Conservation (phyloP, 768 basidiomycete species). For the Coprinopsis strossmayeri region DNA sequence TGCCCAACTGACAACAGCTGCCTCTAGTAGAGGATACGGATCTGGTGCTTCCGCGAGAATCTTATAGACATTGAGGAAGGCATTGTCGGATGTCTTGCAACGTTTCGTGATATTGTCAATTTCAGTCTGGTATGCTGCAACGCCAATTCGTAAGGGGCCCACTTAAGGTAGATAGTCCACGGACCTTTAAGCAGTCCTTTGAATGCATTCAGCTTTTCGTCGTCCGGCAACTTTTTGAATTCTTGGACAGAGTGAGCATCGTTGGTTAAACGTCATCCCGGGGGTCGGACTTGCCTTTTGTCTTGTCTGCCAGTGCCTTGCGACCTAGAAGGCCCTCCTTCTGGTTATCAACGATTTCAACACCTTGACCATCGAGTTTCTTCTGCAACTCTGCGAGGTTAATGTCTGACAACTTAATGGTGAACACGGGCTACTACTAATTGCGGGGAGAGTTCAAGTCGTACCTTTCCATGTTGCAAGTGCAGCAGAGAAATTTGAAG, state of each 20-base stretch:
- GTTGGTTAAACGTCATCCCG: neutral
- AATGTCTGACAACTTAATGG: slow-evolving; percentile 47
- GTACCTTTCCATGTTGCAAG: slow-evolving; percentile 88
- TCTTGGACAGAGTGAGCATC: slow-evolving; percentile 41
- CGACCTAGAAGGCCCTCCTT: slow-evolving; percentile 94
- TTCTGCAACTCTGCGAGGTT: slow-evolving; percentile 89
- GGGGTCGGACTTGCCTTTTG: slow-evolving; percentile 65
- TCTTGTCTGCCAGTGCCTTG: slow-evolving; percentile 92
- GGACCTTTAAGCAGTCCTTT: slow-evolving; percentile 86
- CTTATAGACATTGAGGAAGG: slow-evolving; percentile 96
- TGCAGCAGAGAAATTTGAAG: slow-evolving; percentile 90
- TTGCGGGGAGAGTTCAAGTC: slow-evolving; percentile 11
- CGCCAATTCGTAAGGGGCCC: neutral
- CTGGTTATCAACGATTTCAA: slow-evolving; percentile 97
- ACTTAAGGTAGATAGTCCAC: slow-evolving; percentile 9
- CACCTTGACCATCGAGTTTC: slow-evolving; percentile 84
- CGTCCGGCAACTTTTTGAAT: slow-evolving; percentile 92
- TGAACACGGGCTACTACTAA: neutral
- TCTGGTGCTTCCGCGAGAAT: slow-evolving; percentile 95
- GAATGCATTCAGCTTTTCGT: slow-evolving; percentile 81
- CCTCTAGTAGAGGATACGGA: slow-evolving; percentile 93
- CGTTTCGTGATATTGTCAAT: slow-evolving; percentile 94
- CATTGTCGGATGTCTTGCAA: slow-evolving; percentile 87
- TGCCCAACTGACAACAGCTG: slow-evolving; percentile 60
- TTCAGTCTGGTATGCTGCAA: slow-evolving; percentile 87